Evolutionary conservation across 495 filamentous ascomycete species (phyloP).

Genomic region (Penicillium parvum): DNA sequence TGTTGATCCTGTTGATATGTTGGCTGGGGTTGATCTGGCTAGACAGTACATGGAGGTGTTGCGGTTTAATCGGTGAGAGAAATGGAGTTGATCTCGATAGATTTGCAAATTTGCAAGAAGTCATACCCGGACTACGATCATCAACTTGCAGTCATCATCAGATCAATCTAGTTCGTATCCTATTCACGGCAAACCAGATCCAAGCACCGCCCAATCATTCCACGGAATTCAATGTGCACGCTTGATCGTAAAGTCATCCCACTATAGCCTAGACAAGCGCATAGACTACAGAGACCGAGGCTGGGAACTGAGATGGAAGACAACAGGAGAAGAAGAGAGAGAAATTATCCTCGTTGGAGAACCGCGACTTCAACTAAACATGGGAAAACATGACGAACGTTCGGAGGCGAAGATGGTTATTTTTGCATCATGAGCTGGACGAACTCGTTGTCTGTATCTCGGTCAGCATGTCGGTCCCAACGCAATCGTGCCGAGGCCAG

Average conservation of each 20-base stretch:
- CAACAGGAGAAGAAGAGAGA: conserved; percentile 5
- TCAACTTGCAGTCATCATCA: too few relatives aligned
- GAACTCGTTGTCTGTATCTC: conserved; percentile 87
- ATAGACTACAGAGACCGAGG: conserved; percentile 34
- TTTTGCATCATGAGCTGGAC: conserved; percentile 99
- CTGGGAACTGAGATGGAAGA: conserved; percentile 21
- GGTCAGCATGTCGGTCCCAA: conserved; percentile 12
- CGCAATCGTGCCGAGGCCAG: background rate
- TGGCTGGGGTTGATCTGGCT: conserved; percentile 41
- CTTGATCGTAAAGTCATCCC: conserved; percentile 29
- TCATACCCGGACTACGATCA: too few relatives aligned
- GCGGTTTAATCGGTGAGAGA: conserved; percentile 40
- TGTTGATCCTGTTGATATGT: conserved; percentile 25
- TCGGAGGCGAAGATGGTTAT: conserved; percentile 60
- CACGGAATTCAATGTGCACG: conserved; percentile 26
- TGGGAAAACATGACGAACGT: conserved; percentile 25
- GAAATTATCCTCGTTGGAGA: conserved; percentile 21
- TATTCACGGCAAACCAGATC: conserved; percentile 11
- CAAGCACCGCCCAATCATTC: conserved; percentile 7
- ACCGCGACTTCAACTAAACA: conserved; percentile 32
- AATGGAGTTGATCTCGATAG: background rate
- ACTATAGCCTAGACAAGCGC: conserved; percentile 19
- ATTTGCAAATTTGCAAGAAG: too few relatives aligned
- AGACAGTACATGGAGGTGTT: conserved; percentile 48
- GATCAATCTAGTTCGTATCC: conserved; percentile 10